Base-by-base conservation (phyloP, 176 grass and related monocot species). In the Coix lacrymajobi region DNA sequence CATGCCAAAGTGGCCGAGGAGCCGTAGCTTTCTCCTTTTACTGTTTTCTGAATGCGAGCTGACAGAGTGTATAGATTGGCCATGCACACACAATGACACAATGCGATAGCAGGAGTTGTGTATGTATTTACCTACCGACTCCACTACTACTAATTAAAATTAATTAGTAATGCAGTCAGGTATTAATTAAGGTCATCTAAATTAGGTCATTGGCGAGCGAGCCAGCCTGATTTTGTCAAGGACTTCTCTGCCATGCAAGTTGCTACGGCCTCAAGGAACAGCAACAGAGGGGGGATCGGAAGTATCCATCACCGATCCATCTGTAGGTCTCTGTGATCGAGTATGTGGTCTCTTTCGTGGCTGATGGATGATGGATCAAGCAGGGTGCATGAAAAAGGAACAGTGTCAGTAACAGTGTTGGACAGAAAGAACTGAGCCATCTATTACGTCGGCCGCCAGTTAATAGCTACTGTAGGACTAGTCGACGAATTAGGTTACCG, bases 1-100 rank as follows among this genome's bases (percentile, higher is more conserved):
- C 39, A 16, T 34, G 62, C 62, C 78, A 54, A 68, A 80, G 68
- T 33, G 73, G 73, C 62, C 37, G 62, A 69, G 63, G 63, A 69
- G 73, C 36, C 46, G 19, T 58, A 69, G 26, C 73, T 69, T 43
- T 78, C 63, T 8, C 5, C 28, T 15, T 20, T n/a, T 20, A 52
- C 54, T 25, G 4, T 24, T 24, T 34, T 8, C 3, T 38, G n/a
- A 4, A 40, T 76, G 49, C 30, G 28, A 38, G 33, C 45, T 56
- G 72, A 11, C 13, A 44, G 8, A 41, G n/a, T 13, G 41, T 7
- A 52, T 66, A 39, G 72, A 83, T 29, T 26, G 44, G 45, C 38
- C 45, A 48, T 6, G 17, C 17, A 17, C 17, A 51, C 48, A 51
- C 15, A 5, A 14, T 5, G 12, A 1, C n/a, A n/a, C n/a, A n/a